A percentile compares a stretch with the other conserved stretches of the same genome.
Conservation (phyloP, 106 monocot genomes). For the Allium fistulosum region DNA sequence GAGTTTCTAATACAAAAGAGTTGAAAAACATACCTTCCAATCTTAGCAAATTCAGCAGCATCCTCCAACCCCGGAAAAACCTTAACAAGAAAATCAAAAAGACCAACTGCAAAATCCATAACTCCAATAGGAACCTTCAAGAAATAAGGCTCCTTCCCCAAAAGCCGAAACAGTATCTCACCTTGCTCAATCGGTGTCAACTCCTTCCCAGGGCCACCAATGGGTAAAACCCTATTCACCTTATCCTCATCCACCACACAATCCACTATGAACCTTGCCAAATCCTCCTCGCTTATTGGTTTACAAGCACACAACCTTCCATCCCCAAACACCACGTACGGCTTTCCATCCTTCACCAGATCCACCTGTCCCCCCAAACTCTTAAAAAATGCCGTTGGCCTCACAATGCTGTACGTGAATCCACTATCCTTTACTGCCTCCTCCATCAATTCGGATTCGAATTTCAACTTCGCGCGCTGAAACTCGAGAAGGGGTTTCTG, state of each 20-base stretch:
- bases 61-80: conserved; percentile 67
- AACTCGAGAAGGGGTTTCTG: conserved; percentile 95
- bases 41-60: conserved; percentile 81
- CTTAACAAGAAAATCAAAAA: conserved; percentile 53
- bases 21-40: conserved; percentile 20
- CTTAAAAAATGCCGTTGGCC: conserved; percentile 98
- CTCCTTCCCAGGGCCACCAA: conserved; percentile 86
- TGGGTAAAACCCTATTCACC: conserved; percentile 50
- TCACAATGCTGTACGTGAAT: conserved; percentile 90
- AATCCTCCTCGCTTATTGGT: conserved; percentile 90
- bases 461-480: conserved; percentile 93
- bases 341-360: conserved; percentile 71
- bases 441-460: conserved; percentile 56
- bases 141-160: conserved; percentile 77
- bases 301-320: conserved; percentile 86
- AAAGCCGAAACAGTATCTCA: conserved; percentile 68
- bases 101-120: conserved; percentile 72
- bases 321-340: conserved; percentile 96
- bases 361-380: conserved; percentile 92
- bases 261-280: conserved; percentile 78
- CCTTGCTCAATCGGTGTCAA: conserved; percentile 87
- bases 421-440: conserved; percentile 19
- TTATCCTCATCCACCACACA: conserved; percentile 72
- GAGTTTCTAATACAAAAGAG: too few relatives aligned
- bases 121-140: conserved; percentile 82